These are phyloP conservation scores for Diaporthe sp. DNA, from an alignment of 2,329 filamentous ascomycete genomes.

Conservation along the genomic window DNA sequence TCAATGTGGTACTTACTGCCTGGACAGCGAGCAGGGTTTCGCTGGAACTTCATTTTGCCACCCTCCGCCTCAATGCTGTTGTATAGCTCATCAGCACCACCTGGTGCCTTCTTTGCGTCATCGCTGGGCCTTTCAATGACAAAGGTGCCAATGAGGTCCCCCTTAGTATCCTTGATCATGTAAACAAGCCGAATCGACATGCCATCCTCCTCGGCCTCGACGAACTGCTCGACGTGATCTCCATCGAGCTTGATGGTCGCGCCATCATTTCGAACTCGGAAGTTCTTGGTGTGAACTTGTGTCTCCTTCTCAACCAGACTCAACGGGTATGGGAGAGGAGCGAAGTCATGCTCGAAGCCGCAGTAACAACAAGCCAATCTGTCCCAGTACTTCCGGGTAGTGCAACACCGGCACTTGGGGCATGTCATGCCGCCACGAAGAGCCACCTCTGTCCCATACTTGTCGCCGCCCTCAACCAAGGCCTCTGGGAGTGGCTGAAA, in stretches of 20 bases:
- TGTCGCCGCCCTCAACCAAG: conserved; percentile 46
- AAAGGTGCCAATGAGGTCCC: conserved; percentile 62
- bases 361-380: conserved; percentile 75
- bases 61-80: conserved; percentile 56
- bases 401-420: conserved; percentile 73
- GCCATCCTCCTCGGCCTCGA: conserved; percentile 34
- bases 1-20: conserved; percentile 49
- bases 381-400: conserved; percentile 71
- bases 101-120: conserved; percentile 53
- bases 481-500: conserved; percentile 54
- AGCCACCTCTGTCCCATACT: conserved; percentile 60
- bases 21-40: conserved; percentile 54
- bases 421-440: conserved; percentile 78
- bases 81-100: conserved; percentile 75
- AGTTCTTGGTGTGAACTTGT: neutral
- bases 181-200: conserved; percentile 51
- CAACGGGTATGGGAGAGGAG: conserved; percentile 30
- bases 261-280: neutral
- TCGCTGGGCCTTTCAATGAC: conserved; percentile 70
- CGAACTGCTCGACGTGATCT: conserved; percentile 6
- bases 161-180: conserved; percentile 59
- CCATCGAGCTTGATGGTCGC: conserved; percentile 1
- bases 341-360: conserved; percentile 52
- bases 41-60: conserved; percentile 60
- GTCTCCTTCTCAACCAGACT: conserved; percentile 17